Evolutionary conservation across 2,329 filamentous ascomycete genomes (phyloP), one percentile per base, ranked within the genome.

Genomic region (Alternaria brassicae): DNA sequence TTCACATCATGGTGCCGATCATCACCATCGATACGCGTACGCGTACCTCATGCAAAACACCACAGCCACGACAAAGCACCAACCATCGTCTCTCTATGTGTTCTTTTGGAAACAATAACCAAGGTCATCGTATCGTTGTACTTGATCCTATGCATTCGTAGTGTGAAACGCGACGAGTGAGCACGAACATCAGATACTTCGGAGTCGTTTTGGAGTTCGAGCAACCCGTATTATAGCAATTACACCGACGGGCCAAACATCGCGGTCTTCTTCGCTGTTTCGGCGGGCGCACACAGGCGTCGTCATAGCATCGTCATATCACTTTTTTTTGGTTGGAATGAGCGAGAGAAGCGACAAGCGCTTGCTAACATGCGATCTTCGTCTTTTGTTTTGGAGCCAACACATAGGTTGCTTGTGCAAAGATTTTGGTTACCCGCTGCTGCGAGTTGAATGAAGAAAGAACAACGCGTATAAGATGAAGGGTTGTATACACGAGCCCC

Each of bases 401-500:
- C 1, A 36, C n/a, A 17, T 8, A n/a, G n/a, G 3, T 17, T 6
- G 6, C 8, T 2, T 0, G 0, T 13, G 6, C 6, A 36, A 36
- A n/a, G 34, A 36, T 39, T 0, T 39, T 6, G 17, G 27, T 30
- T 25, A 21, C 10, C 0, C 10, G 9, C 27, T 13, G 42, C 42
- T 30, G n/a, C 25, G 25, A 19, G 25, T 3, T 28, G 6, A 30
- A 2, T 5, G 1, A 2, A 13, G 6, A 30, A 45, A 12, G 3
- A 28, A 13, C 9, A 2, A 15, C 3, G 10, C 2, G 9, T 6
- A 34, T 13, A 34, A 1, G 0, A 15, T 15, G 13, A 5, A 15
- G 12, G 15, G 0, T 5, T 6, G 13, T 3, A n/a, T 2, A 34
- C 30, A 7, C 27, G 4, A n/a, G 5, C 0, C 0, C 6, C 1